Conservation (phyloP, 2,329 filamentous ascomycete species). For the Dothistroma pini region DNA sequence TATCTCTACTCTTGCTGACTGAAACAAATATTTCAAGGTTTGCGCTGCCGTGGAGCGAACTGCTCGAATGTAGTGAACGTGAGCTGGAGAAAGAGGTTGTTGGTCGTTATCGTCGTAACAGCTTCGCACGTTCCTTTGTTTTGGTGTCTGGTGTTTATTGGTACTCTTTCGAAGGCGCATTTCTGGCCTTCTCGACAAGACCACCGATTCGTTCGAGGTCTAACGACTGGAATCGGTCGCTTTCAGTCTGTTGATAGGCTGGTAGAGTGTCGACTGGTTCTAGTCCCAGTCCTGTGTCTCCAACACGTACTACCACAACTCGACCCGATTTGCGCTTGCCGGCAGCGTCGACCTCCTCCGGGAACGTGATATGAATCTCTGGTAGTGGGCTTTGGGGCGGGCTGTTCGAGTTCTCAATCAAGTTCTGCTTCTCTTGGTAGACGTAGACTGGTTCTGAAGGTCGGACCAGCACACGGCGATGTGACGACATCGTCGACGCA, state of each 20-base stretch:
- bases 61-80: conserved; percentile 13
- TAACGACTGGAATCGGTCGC: conserved; percentile 78
- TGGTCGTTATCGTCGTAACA: conserved; percentile 25
- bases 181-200: conserved; percentile 73
- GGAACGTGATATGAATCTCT: conserved; percentile 97
- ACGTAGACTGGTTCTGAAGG: conserved; percentile 65
- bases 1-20: background rate
- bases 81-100: conserved; percentile 13
- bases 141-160: conserved; percentile 9
- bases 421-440: conserved; percentile 73
- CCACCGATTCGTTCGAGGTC: conserved; percentile 94
- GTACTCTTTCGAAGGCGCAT: conserved; percentile 18
- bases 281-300: conserved; percentile 81
- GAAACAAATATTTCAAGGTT: conserved; percentile 6
- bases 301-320: conserved; percentile 86
- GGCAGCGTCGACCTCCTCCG: conserved; percentile 81
- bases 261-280: conserved; percentile 80
- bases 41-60: conserved; percentile 16
- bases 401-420: conserved; percentile 70
- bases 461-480: conserved; percentile 57
- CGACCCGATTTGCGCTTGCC: conserved; percentile 80
- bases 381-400: conserved; percentile 78
- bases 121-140: conserved; percentile 14
- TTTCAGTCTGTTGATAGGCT: conserved; percentile 79
- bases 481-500: conserved; percentile 42